Evolutionary conservation across 2,329 filamentous ascomycete genomes (phyloP), one percentile per base, ranked within the genome.

Genomic region (Fonsecaea monophora): DNA sequence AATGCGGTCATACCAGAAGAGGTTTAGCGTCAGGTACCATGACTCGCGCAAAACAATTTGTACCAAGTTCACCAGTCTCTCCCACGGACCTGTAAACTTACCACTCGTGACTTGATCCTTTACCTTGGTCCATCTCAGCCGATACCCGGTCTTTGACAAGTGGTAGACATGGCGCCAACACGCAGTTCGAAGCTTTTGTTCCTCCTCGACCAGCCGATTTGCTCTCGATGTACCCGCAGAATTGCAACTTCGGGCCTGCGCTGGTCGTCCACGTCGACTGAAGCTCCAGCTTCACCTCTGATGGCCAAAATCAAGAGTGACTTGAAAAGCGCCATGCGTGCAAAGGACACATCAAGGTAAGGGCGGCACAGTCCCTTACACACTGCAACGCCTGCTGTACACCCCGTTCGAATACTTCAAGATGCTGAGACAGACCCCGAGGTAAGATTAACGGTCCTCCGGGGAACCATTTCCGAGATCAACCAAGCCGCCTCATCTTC

Each of bases 311-410:
- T 84, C 64, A 78, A 79, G 62, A 72, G 77, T 66, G 82, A 84
- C 72, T 74, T 84, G 53, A 84, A 83, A 73, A 75, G 73, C 50
- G 82, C 82, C 56, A 83, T 84, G 82, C 77, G 77, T 69, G 81
- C 81, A 15, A 84, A 82, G 74, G 82, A 84, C 67, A 80, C 75
- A 25, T 70, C 78, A 13, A 79, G 80, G 82, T 82, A 75, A 38
- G 67, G 66, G 54, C 53, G 9, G 4, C 37, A 48, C 30, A 35
- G 5, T 10, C 13, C 15, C 58, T 35, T 32, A 21, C 34, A 38
- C 35, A 60, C 59, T 58, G n/a, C 50, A 50, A 57, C 21, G 45
- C 25, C 45, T 50, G 45, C 18, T 50, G 25, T 30, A 50, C 18
- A 30, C 45, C 25, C 45, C 18, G 1, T 50, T 50, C 21, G 18